Base-by-base conservation (phyloP, 2,329 filamentous ascomycete species). In the Tricladium varicosporioides region DNA sequence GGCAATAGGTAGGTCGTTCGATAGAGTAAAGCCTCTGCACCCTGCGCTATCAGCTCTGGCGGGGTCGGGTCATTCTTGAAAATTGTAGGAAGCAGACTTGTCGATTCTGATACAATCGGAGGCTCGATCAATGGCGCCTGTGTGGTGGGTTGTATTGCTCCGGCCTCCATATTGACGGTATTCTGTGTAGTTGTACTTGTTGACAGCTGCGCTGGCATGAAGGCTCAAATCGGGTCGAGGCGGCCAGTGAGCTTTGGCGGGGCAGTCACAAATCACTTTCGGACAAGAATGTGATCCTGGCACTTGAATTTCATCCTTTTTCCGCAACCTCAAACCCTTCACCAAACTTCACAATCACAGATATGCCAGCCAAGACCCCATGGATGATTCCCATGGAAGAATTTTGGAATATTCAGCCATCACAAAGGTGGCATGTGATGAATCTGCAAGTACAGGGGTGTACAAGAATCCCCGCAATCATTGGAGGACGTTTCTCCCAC, bases 21-120 rank as follows among this genome's bases (percentile, higher is more conserved):
- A 83, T 95, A 97, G 70, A 99, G 84, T 63, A 93, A 91, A 59
- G 91, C 92, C 83, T 99, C 94, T 71, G 94, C 94, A 75, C 94
- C 94, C 80, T 97, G 94, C 56, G 91, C 87, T 66, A 97, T 84
- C 69, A 96, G 88, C 49, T 71, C 73, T 61, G 91, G 85, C 49
- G 82, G 74, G 65, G 78, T 72, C 42, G 83, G 77, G 60, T 76
- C 84, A 77, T 57, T 79, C 78, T 54, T 49, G 55, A 68, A 65
- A 47, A 65, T 66, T 54, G 66, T 57, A 49, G 67, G 69, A 42
- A 64, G 58, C 44, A 53, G 60, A 32, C 50, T 57, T 19, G 51
- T 45, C 48, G 57, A 32, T 56, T 48, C 18, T 57, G 44, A 49
- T 48, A 43, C 31, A 18, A 46, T 36, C 50, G 19, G 33, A 19